Evolutionary conservation across 2,329 filamentous ascomycete species (phyloP).

Genomic region (Pyrenochaeta sp.): DNA sequence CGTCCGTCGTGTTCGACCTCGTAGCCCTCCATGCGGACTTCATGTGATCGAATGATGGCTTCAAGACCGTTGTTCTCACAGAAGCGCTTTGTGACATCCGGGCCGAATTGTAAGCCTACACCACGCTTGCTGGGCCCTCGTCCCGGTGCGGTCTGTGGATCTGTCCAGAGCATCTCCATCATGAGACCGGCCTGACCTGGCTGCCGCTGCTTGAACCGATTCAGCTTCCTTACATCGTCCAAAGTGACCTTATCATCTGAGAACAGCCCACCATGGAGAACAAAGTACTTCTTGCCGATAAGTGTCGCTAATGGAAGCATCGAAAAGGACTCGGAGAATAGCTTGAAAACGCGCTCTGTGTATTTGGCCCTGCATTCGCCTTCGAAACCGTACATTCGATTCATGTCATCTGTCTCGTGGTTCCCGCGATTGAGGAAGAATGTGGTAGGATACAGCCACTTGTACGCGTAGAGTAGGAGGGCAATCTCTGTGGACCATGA

Average conservation of each 20-base stretch:
- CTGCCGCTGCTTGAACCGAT: slow-evolving; percentile 89
- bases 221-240: slow-evolving; percentile 91
- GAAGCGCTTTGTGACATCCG: slow-evolving; percentile 94
- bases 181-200: slow-evolving; percentile 93
- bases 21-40: slow-evolving; percentile 99
- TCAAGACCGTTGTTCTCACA: slow-evolving; percentile 95
- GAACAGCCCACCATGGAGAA: slow-evolving; percentile 93
- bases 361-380: slow-evolving; percentile 99
- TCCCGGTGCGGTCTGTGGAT: slow-evolving; percentile 85
- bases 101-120: slow-evolving; percentile 95
- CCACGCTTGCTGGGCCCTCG: slow-evolving; percentile 95
- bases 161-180: slow-evolving; percentile 99
- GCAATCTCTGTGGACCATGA: slow-evolving; percentile 99
- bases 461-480: slow-evolving; percentile 92
- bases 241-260: slow-evolving; percentile 92
- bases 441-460: slow-evolving; percentile 85
- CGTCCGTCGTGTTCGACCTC: slow-evolving; percentile 95
- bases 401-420: slow-evolving; percentile 99
- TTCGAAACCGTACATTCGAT: slow-evolving; percentile 97
- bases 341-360: slow-evolving; percentile 92
- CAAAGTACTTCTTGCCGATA: slow-evolving; percentile 88
- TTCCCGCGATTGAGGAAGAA: slow-evolving; percentile 99
- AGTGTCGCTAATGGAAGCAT: slow-evolving; percentile 90
- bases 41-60: slow-evolving; percentile 95
- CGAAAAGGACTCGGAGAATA: slow-evolving; percentile 98